These are phyloP conservation scores for Penicillium brasilianum DNA, from an alignment of 2,329 filamentous ascomycete species.

Conservation along the genomic window DNA sequence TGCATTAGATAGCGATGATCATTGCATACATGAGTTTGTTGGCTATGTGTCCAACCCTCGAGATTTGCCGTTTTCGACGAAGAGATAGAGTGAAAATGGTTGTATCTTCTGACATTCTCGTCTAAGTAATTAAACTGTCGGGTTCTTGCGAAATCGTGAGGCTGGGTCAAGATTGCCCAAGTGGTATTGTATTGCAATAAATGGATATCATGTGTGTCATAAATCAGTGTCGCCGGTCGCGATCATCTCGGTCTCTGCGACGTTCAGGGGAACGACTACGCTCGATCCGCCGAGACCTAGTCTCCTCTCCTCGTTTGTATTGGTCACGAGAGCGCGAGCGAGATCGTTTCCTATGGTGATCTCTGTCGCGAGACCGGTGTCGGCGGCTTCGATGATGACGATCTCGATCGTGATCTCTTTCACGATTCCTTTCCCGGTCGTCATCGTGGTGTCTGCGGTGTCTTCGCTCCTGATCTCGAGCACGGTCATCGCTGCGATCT, in stretches of 20 bases:
- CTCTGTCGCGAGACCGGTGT: slow-evolving; percentile 38
- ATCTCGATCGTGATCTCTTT: slow-evolving; percentile 35
- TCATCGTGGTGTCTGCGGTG: slow-evolving; percentile 6
- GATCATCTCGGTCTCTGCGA: slow-evolving; percentile 36
- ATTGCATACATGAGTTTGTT: not conserved
- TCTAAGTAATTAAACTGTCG: not conserved
- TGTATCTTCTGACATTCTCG: not conserved
- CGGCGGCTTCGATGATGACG: slow-evolving; percentile 41
- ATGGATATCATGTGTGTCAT: slow-evolving; percentile 3
- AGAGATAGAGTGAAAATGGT: not conserved
- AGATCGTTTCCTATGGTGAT: slow-evolving; percentile 33
- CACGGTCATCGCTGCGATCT: slow-evolving; percentile 36
- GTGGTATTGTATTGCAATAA: not conserved
- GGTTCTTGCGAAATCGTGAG: not conserved
- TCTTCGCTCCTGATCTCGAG: slow-evolving; percentile 47
- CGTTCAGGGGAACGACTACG: slow-evolving; percentile 33
- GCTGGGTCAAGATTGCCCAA: not conserved
- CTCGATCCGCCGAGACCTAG: slow-evolving; percentile 32
- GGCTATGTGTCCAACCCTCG: not conserved
- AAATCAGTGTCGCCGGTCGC: slow-evolving; percentile 34
- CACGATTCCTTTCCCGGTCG: slow-evolving; percentile 48
- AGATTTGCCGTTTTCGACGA: not conserved
- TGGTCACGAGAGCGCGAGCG: slow-evolving; percentile 38
- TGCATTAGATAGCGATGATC: slow-evolving; percentile 20
- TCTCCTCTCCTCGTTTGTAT: slow-evolving; percentile 33